phyloP scores from a whole-genome alignment of 2,329 filamentous ascomycete genomes.

The Sphaerulina populicola region DNA sequence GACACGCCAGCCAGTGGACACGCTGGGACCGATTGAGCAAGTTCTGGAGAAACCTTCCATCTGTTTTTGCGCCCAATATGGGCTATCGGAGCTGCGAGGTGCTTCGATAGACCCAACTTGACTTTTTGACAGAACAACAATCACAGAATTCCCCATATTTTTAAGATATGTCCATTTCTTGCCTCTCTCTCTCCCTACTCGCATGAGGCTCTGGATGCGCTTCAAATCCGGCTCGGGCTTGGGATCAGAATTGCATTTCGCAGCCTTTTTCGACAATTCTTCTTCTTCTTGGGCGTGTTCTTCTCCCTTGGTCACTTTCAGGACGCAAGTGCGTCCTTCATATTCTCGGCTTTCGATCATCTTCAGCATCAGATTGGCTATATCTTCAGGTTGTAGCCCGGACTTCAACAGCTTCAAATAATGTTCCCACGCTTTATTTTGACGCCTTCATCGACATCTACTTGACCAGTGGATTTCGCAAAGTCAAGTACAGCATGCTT shows the following conservation, averaged over 20 bases:
- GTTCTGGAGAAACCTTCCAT: not conserved
- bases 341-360: constrained; percentile 20
- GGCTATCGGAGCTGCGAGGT: no score
- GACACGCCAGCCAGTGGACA: not conserved
- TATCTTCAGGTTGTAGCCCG: constrained; percentile 17
- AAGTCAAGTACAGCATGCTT: constrained; percentile 40
- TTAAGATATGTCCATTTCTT: constrained; percentile 15
- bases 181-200: constrained; percentile 16
- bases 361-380: constrained; percentile 19
- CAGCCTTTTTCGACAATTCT: constrained; percentile 14
- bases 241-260: constrained; percentile 19
- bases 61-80: not conserved
- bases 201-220: constrained; percentile 16
- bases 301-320: constrained; percentile 17
- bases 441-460: constrained; percentile 37
- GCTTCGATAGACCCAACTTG: no score
- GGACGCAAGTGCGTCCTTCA: constrained; percentile 21
- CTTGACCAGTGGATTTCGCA: constrained; percentile 38
- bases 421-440: constrained; percentile 28
- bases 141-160: no score
- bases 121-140: no score
- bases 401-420: constrained; percentile 14
- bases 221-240: constrained; percentile 18
- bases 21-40: constrained; percentile 1
- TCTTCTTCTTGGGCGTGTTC: constrained; percentile 17